Base-by-base conservation (phyloP, 768 basidiomycete genomes). In the Termitomyces eurrhizus region DNA sequence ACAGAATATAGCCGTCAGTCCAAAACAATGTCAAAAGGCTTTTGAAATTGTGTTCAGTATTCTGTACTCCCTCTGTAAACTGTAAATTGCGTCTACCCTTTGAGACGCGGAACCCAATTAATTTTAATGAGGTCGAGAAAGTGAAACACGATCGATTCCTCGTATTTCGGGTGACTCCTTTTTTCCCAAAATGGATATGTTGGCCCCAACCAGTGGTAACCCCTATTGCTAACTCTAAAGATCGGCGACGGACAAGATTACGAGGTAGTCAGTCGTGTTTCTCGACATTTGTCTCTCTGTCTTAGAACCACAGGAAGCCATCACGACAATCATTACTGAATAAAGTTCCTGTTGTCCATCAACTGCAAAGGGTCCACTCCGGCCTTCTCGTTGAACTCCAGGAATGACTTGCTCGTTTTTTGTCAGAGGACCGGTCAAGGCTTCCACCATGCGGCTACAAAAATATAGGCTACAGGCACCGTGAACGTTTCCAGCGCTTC, bases 61-160 rank as follows among this genome's bases (percentile, higher is more conserved):
- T 45, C 52, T 26, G 7, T n/a, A 9, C 14, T 44, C 39, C 18
- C 49, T 16, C 57, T 48, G 24, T 55, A 32, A 42, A 35, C 57
- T 48, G 24, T 55, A 32, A 42, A 35, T 21, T 51, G 16, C 45
- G 42, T 35, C 48, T 35, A 48, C 60, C 35, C 36, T 54, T 26
- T 26, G 35, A 53, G 37, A 36, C 52, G 24, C 52, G 36, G 13
- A 18, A 32, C 3, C 29, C 36, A 37, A 53, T 51, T 36, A 64
- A 65, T 61, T 63, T 54, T 63, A 50, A 56, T 50, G 54, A 56
- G 55, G 11, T 58, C 59, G 56, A 62, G 67, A 69, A 53, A 67
- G 63, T 79, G 79, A 82, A 78, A 81, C 80, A 78, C 77, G 79
- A 81, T 81, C 80, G 78, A 73, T 66, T 56, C 69, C 60, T 67